Conservation (phyloP, 495 filamentous ascomycete genomes). For the Tuber melanosporum region DNA sequence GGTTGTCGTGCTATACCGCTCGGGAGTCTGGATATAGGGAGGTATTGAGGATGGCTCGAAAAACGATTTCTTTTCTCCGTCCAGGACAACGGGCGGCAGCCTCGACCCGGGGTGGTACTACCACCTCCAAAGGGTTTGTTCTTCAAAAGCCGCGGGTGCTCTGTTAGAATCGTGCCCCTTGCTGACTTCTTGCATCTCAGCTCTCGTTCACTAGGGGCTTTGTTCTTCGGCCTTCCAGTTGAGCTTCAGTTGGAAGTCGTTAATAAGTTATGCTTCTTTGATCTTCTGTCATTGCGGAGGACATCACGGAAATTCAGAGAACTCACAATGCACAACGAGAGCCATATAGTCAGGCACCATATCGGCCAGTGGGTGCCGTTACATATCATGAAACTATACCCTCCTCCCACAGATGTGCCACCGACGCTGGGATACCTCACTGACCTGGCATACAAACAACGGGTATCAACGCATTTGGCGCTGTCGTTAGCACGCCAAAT, state of each 20-base stretch:
- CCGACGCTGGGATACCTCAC: constrained; percentile 37
- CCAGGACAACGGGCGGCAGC: constrained; percentile 15
- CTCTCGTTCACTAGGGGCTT: constrained; percentile 23
- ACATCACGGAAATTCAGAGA: constrained; percentile 33
- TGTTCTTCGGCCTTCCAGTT: constrained; percentile 39
- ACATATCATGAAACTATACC: constrained; percentile 36
- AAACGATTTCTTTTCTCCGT: constrained; percentile 21
- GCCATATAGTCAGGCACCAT: constrained; percentile 40
- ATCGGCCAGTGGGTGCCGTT: constrained; percentile 36
- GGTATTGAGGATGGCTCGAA: constrained; percentile 23
- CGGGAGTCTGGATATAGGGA: constrained; percentile 15
- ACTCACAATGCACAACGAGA: constrained; percentile 33
- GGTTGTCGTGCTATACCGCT: constrained; percentile 19
- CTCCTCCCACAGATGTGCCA: constrained; percentile 23
- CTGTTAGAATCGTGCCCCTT: constrained; percentile 13
- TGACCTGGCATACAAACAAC: constrained; percentile 36
- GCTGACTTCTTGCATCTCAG: constrained; percentile 20
- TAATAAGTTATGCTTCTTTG: constrained; percentile 35
- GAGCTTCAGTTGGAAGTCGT: constrained; percentile 38
- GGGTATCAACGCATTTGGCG: constrained; percentile 34
- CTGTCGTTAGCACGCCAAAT: constrained; percentile 33
- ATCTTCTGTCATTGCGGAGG: constrained; percentile 32
- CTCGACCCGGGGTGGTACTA: constrained; percentile 9
- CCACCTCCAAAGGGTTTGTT: constrained; percentile 27
- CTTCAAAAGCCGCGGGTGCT: constrained; percentile 1